phyloP scores from a whole-genome alignment of 108 stramenopile genomes.

The Schizochytrium sp. region DNA sequence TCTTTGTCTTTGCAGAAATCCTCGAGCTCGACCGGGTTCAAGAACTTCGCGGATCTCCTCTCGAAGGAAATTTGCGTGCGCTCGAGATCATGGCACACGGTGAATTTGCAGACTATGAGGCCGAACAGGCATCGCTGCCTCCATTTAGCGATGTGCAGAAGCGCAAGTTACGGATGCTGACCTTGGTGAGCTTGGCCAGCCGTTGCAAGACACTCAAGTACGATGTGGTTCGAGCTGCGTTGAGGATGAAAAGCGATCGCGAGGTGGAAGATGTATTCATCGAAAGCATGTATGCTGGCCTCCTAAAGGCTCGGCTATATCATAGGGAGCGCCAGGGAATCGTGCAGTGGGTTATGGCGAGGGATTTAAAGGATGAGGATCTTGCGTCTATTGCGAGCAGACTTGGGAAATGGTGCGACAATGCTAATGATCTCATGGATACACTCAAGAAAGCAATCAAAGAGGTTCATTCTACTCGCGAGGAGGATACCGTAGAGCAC shows the following conservation, averaged over 20 bases:
- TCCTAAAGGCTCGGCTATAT: neutral
- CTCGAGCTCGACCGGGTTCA: conserved; percentile 55
- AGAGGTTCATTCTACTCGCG: neutral
- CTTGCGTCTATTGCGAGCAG: neutral
- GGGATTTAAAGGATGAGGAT: neutral
- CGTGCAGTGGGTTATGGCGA: conserved; percentile 28
- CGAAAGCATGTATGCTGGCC: conserved; percentile 40
- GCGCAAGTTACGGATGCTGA: conserved; percentile 7
- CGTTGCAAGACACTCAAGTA: conserved; percentile 11
- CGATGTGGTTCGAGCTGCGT: neutral
- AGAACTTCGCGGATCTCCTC: conserved; percentile 15
- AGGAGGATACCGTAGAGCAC: neutral
- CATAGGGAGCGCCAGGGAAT: neutral
- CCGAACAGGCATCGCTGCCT: conserved; percentile 18
- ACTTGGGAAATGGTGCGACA: conserved; percentile 8
- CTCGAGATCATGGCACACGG: conserved; percentile 48
- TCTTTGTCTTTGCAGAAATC: conserved; percentile 33
- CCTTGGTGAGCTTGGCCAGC: conserved; percentile 18
- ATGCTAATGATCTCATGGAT: neutral
- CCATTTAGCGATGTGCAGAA: conserved; percentile 5
- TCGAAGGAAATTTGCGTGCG: conserved; percentile 4
- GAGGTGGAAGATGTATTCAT: conserved; percentile 52
- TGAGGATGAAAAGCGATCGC: neutral
- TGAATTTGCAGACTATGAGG: neutral
- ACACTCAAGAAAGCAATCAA: neutral